Base-by-base conservation (phyloP, 2,329 filamentous ascomycete species). In the Purpureocillium lavendulum region DNA sequence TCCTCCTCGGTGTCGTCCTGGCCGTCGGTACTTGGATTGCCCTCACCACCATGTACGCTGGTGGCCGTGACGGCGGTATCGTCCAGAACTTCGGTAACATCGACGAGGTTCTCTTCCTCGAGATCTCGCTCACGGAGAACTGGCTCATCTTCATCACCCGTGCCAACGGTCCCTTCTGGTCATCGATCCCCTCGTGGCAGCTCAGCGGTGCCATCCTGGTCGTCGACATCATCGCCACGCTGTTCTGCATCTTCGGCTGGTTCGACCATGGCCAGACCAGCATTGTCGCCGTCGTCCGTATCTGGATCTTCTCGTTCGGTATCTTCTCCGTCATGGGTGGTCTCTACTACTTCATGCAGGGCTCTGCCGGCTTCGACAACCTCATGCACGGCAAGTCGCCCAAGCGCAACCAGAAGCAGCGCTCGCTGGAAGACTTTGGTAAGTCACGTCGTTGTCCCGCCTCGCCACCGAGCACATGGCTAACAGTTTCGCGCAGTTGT, bases 111-210 rank as follows among this genome's bases (percentile, higher is more conserved):
- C 66, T 95, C 55, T 94, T 94, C 77, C 80, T 95, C 30, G 79
- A 94, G 67, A 86, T 94, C 62, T 87, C 85, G 11, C 77, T 94
- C 40, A 89, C 87, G 44, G 86, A 94, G 74, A 95, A 94, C 70
- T 94, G 88, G 87, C 76, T 94, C 38, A 95, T 95, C 66, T 94
- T 95, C 72, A 90, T 94, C 67, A 94, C 87, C 49, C 87, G 88
- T 73, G 84, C 87, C 66, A 89, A 89, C 65, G 87, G 87, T 56
- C 86, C 87, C 40, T 90, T 94, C 75, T 94, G 87, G 87, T 88
- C 84, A 3, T 89, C 84, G 17, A 77, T 87, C 43, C 87, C 88
- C 44, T 94, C 87, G 45, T 89, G 86, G 84, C 85, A 94, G 65
- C 72, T 94, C 33, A 63, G 72, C 40, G 81, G 81, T 45, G 87